phyloP scores from a whole-genome alignment of 352 stramenopile species.

The Blastocystis hominis region DNA sequence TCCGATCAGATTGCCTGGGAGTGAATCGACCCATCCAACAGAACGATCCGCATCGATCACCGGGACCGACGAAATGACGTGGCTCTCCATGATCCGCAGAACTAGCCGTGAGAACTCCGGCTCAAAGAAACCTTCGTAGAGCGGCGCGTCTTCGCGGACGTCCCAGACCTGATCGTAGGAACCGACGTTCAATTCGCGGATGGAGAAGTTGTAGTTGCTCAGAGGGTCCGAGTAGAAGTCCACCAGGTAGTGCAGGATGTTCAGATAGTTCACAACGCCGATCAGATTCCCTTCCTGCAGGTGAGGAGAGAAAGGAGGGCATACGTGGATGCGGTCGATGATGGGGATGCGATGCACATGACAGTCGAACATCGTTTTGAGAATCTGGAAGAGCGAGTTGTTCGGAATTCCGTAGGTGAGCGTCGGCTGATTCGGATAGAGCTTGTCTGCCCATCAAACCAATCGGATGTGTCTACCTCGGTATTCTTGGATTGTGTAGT shows the following conservation, averaged over 20 bases:
- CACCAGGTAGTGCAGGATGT: slow-evolving; percentile 45
- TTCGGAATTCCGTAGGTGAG: slow-evolving; percentile 46
- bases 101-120: background rate
- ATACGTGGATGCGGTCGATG: slow-evolving; percentile 23
- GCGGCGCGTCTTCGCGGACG: background rate
- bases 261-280: slow-evolving; percentile 42
- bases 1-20: slow-evolving; percentile 7
- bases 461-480: background rate
- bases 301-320: background rate
- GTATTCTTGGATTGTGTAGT: slow-evolving; percentile 31
- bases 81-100: slow-evolving; percentile 38
- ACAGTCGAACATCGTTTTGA: slow-evolving; percentile 52
- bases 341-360: slow-evolving; percentile 46
- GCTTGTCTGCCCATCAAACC: background rate
- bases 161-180: slow-evolving; percentile 25
- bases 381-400: slow-evolving; percentile 54
- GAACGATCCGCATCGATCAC: slow-evolving; percentile 9
- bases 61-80: slow-evolving; percentile 15
- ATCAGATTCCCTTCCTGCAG: slow-evolving; percentile 41
- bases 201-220: slow-evolving; percentile 48
- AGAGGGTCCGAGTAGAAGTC: slow-evolving; percentile 14
- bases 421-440: background rate
- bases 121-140: background rate
- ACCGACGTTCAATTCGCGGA: slow-evolving; percentile 13
- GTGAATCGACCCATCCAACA: background rate